phyloP scores from a whole-genome alignment of 2,329 filamentous ascomycete genomes.

The Exophiala dermatitidis region DNA sequence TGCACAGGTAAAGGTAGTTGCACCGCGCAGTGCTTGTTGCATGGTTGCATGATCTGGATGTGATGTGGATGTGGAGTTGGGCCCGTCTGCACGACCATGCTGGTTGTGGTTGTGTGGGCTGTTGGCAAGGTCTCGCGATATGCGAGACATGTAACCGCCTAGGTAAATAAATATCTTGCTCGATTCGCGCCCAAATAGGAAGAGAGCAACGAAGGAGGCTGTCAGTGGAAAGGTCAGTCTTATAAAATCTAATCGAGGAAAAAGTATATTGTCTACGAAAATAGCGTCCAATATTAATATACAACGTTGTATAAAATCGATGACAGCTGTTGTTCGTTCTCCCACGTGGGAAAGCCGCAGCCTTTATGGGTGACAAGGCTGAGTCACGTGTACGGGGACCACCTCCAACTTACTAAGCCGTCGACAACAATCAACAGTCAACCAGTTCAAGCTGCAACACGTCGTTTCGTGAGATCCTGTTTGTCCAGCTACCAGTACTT shows the following conservation, averaged over 20 bases:
- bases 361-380: background rate
- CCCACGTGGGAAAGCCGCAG: background rate
- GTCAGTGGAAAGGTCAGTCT: too few species aligned
- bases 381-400: background rate
- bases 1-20: constrained; percentile 8
- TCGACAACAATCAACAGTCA: background rate
- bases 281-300: too few species aligned
- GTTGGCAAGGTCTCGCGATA: constrained; percentile 17
- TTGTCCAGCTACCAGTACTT: background rate
- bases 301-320: too few species aligned
- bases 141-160: constrained; percentile 17
- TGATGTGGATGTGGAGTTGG: background rate
- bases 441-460: too few species aligned
- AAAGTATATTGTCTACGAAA: too few species aligned
- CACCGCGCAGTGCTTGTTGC: constrained; percentile 8
- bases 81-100: background rate
- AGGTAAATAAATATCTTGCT: too few species aligned
- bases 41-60: background rate
- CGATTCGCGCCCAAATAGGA: too few species aligned
- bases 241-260: too few species aligned
- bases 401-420: background rate
- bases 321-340: too few species aligned
- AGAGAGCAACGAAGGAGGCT: too few species aligned
- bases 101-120: constrained; percentile 11
- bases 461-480: too few species aligned